Evolutionary conservation across 169 alveolate genomes (phyloP).

Genomic region (Babesia gibsoni): DNA sequence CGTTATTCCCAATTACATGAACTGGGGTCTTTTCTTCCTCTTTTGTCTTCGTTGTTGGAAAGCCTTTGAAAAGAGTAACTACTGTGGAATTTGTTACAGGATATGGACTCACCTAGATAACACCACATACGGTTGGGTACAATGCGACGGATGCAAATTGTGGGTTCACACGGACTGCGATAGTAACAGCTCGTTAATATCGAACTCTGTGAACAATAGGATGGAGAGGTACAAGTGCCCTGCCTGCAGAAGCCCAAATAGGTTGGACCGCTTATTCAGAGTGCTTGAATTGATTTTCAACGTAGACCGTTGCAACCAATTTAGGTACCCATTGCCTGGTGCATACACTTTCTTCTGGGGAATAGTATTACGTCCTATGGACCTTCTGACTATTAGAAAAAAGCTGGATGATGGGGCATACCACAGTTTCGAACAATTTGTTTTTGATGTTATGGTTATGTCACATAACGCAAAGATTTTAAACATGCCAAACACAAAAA

Average conservation of each 20-base stretch:
- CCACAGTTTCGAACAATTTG: slow-evolving; percentile 54
- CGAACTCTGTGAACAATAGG: slow-evolving; percentile 52
- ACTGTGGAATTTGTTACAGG: slow-evolving; percentile 72
- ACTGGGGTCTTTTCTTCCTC: slow-evolving; percentile 73
- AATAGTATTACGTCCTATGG: slow-evolving; percentile 74
- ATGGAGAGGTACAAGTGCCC: slow-evolving; percentile 66
- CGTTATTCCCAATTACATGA: slow-evolving; percentile 66
- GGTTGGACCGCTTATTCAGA: slow-evolving; percentile 57
- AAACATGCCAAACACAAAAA: slow-evolving; percentile 73
- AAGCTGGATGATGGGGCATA: slow-evolving; percentile 60
- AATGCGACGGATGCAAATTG: slow-evolving; percentile 80
- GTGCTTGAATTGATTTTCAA: slow-evolving; percentile 66
- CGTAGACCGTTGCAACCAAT: slow-evolving; percentile 65
- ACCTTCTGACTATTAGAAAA: slow-evolving; percentile 60
- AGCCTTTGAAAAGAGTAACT: slow-evolving; percentile 66
- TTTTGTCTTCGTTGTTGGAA: slow-evolving; percentile 71
- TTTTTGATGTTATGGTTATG: slow-evolving; percentile 62
- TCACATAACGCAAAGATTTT: slow-evolving; percentile 70
- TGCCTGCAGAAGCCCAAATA: slow-evolving; percentile 65
- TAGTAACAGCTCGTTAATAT: slow-evolving; percentile 57
- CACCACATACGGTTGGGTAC: slow-evolving; percentile 63
- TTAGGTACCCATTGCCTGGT: slow-evolving; percentile 72
- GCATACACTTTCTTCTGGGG: slow-evolving; percentile 73
- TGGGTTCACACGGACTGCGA: slow-evolving; percentile 83
- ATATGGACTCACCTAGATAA: slow-evolving; percentile 58